Evolutionary conservation across 257 asterid genomes (phyloP).

Genomic region (Plantago ovata): DNA sequence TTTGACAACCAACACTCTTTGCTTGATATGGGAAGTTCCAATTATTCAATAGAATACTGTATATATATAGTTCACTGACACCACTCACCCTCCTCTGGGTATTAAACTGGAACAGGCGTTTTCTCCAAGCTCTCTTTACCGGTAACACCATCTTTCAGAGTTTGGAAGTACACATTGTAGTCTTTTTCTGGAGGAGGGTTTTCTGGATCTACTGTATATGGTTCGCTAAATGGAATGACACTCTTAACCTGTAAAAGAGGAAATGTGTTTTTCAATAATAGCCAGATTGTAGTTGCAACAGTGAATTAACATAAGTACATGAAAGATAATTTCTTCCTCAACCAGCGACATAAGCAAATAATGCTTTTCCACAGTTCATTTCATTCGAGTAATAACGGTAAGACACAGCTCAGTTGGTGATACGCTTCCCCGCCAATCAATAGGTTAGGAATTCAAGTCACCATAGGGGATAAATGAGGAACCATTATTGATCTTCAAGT

Average conservation of each 20-base stretch:
- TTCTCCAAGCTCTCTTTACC: slow-evolving; percentile 89
- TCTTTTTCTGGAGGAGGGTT: slow-evolving; percentile 92
- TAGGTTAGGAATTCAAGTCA: too few species aligned
- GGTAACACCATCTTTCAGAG: slow-evolving; percentile 77
- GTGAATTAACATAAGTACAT: background rate
- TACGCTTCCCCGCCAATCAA: too few species aligned
- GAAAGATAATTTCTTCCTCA: background rate
- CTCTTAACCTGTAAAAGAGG: slow-evolving; percentile 72
- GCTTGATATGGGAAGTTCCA: slow-evolving; percentile 8
- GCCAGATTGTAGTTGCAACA: background rate
- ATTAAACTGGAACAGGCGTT: slow-evolving; percentile 54
- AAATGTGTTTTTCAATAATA: background rate
- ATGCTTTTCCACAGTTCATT: background rate
- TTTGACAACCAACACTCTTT: background rate
- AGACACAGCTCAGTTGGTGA: too few species aligned
- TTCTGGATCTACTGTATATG: slow-evolving; percentile 88
- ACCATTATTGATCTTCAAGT: too few species aligned
- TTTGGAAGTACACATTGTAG: slow-evolving; percentile 65
- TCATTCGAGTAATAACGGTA: background rate
- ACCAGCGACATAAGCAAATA: background rate
- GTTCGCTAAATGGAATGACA: slow-evolving; percentile 85
- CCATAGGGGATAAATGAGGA: too few species aligned
- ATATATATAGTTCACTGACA: background rate
- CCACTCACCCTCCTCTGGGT: slow-evolving; percentile 22
- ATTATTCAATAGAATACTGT: background rate